Conservation (phyloP, 192 early-diverging fungal species). For the Gryganskiella cystojenkinii region DNA sequence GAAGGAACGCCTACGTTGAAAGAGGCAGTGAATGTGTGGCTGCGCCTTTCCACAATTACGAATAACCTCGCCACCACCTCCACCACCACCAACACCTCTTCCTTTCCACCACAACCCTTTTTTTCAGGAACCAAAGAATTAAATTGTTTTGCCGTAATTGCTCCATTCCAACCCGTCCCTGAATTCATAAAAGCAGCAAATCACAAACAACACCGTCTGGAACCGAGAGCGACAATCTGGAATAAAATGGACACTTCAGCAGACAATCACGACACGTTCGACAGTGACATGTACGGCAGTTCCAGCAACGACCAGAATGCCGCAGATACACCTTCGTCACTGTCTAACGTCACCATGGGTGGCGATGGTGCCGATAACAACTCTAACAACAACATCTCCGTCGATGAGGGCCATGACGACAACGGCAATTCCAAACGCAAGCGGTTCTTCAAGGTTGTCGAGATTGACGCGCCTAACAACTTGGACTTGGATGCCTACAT, state of each 20-base stretch:
- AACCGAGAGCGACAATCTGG: no score
- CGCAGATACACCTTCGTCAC: constrained; percentile 37
- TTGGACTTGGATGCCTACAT: constrained; percentile 74
- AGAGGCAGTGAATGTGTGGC: neutral
- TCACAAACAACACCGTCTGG: no score
- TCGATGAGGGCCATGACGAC: constrained; percentile 5
- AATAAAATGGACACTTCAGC: constrained; percentile 39
- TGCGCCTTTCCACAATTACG: neutral
- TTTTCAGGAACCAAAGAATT: neutral
- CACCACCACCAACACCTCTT: neutral
- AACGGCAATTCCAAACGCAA: constrained; percentile 55
- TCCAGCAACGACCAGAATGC: constrained; percentile 1
- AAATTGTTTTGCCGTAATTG: no score
- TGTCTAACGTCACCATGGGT: constrained; percentile 41
- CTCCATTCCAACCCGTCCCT: no score
- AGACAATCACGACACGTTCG: constrained; percentile 17
- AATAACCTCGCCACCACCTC: constrained; percentile 25
- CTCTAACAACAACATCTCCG: neutral
- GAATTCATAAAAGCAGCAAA: neutral
- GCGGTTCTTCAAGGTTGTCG: constrained; percentile 52
- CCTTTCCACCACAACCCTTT: neutral
- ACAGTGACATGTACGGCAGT: constrained; percentile 35
- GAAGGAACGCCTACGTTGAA: neutral
- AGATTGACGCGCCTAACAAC: constrained; percentile 60
- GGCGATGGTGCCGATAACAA: constrained; percentile 19